These are phyloP conservation scores for Verticillium tricorpus DNA, from an alignment of 2,329 filamentous ascomycete species.

Conservation along the genomic window DNA sequence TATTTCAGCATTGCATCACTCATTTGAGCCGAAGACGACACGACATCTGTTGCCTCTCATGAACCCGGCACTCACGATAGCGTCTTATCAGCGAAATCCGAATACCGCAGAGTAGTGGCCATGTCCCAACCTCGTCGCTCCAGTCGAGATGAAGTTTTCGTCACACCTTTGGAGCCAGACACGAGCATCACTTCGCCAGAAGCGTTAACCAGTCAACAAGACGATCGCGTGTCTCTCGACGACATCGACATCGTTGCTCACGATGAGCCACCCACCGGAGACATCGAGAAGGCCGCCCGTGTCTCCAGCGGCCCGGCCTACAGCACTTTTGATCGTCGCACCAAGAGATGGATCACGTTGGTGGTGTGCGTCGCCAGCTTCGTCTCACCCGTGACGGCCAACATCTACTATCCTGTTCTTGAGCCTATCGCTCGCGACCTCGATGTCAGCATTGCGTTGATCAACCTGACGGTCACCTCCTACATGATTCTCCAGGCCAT, in stretches of 20 bases:
- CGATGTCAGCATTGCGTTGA: slow-evolving; percentile 29
- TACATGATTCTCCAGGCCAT: slow-evolving; percentile 63
- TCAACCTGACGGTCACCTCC: slow-evolving; percentile 51
- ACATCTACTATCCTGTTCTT: slow-evolving; percentile 47
- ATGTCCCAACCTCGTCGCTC: background rate
- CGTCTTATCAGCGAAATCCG: background rate
- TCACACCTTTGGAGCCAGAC: background rate
- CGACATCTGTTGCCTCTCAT: background rate
- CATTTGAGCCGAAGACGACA: background rate
- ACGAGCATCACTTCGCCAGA: background rate
- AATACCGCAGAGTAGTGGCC: background rate
- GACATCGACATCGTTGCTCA: background rate
- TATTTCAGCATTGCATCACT: background rate
- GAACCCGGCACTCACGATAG: background rate
- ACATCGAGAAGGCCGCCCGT: slow-evolving; percentile 9
- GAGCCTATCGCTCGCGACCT: slow-evolving; percentile 34
- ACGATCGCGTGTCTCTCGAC: background rate
- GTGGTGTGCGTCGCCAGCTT: slow-evolving; percentile 51
- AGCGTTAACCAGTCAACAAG: background rate
- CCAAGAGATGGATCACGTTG: slow-evolving; percentile 46
- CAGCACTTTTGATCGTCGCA: slow-evolving; percentile 28
- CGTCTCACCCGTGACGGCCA: slow-evolving; percentile 55
- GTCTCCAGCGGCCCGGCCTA: slow-evolving; percentile 30
- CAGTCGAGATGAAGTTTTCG: background rate
- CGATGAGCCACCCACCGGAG: slow-evolving; percentile 8